These are phyloP conservation scores for Wallacemonas sp. DNA, from an alignment of 208 protist species.

Conservation along the genomic window DNA sequence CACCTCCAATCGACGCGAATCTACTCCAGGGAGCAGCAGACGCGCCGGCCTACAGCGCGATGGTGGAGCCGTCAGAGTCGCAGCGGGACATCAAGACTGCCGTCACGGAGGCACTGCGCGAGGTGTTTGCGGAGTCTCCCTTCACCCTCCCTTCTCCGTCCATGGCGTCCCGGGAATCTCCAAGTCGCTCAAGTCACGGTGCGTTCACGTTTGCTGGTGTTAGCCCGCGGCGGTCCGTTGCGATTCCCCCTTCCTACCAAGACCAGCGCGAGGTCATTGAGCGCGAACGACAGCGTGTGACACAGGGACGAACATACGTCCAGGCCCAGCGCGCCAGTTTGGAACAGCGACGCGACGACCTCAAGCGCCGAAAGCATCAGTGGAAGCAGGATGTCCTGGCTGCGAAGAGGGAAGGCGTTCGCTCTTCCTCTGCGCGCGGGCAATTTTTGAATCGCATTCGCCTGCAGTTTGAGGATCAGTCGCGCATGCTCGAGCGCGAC, in stretches of 20 bases:
- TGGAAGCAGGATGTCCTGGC: conserved; percentile 83
- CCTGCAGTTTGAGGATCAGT: conserved; percentile 63
- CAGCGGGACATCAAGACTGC: conserved; percentile 54
- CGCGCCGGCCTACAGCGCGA: background rate
- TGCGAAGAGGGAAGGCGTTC: conserved; percentile 73
- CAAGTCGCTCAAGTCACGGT: background rate
- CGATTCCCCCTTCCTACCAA: conserved; percentile 35
- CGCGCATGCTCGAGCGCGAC: conserved; percentile 61
- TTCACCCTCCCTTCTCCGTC: conserved; percentile 56
- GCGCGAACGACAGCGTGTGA: conserved; percentile 52
- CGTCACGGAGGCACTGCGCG: conserved; percentile 65
- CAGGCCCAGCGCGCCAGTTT: conserved; percentile 56
- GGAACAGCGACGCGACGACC: conserved; percentile 59
- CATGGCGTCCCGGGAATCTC: conserved; percentile 4
- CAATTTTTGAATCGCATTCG: conserved; percentile 67
- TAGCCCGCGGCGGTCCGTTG: background rate
- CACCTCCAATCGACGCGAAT: conserved; percentile 29
- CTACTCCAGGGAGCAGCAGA: background rate
- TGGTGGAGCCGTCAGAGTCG: background rate
- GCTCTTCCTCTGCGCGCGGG: conserved; percentile 69
- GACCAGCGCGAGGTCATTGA: conserved; percentile 58
- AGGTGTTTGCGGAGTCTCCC: conserved; percentile 63
- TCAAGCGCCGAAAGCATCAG: conserved; percentile 58
- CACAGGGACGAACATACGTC: conserved; percentile 49
- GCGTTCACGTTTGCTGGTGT: background rate